Percentiles rank a stretch among this genome's conserved stretches.
Evolutionary conservation across 2,329 filamentous ascomycete genomes (phyloP).

Genomic region (Mycosphaerella arachidis): DNA sequence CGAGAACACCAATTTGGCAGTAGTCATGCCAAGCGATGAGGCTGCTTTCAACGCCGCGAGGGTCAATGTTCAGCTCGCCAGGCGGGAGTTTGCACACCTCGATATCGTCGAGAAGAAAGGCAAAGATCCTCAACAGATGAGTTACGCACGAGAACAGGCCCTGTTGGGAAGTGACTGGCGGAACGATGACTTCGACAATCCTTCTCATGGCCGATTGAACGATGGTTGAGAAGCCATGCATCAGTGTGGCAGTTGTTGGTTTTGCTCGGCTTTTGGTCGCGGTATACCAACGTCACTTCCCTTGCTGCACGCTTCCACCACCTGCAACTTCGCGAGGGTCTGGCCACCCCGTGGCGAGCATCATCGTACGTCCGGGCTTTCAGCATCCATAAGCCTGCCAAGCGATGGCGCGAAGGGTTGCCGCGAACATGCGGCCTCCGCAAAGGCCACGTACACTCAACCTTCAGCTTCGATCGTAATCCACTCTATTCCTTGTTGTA

Average conservation of each 20-base stretch:
- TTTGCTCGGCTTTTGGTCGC: not conserved
- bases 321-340: not conserved
- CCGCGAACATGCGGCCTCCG: not conserved
- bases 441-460: not conserved
- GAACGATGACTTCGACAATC: constrained; percentile 15
- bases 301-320: not conserved
- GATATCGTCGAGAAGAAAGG: constrained; percentile 42
- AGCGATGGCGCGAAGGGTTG: not conserved
- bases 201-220: constrained; percentile 9
- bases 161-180: constrained; percentile 10
- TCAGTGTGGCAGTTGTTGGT: not conserved
- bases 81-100: constrained; percentile 70
- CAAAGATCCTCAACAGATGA: constrained; percentile 20
- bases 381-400: not conserved
- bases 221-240: constrained; percentile 10
- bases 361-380: not conserved
- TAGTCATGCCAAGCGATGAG: constrained; percentile 85
- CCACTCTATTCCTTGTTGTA: too few species aligned
- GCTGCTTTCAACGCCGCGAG: constrained; percentile 86
- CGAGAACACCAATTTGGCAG: constrained; percentile 94
- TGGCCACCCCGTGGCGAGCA: not conserved
- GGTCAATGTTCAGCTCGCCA: constrained; percentile 82
- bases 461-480: too few species aligned
- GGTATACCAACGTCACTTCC: not conserved
- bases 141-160: constrained; percentile 9